Evolutionary conservation across 768 basidiomycete genomes (phyloP), one percentile per base, ranked within the genome.

Genomic region (Boletus rubropictus): DNA sequence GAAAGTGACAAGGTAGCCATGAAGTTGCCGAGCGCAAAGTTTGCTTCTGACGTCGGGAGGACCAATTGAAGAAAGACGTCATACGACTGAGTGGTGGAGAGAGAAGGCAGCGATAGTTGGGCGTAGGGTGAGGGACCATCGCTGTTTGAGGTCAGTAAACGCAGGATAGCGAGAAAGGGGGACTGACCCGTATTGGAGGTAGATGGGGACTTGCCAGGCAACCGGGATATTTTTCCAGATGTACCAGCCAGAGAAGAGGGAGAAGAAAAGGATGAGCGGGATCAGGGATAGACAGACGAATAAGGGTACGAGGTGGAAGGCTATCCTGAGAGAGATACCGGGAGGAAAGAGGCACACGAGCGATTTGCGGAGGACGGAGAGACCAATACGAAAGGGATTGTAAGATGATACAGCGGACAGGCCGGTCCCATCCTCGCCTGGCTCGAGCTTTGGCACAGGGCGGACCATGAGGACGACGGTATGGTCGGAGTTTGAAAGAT

Each of bases 131-230:
- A 61, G 21, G 64, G 53, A 3, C 81, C 80, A 51, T 89, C 84
- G 9, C 89, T 90, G 44, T 7, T 21, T 17, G 40, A 17, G 36
- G 51, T 46, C 38, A 57, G 44, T 35, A 49, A 17, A 27, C 4
- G 35, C 5, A 27, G 29, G 31, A 29, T 25, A 40, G 18, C 20
- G 4, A 11, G 20, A 24, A 22, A 32, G 48, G 44, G 35, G 49
- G 22, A 61, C 80, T 32, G 63, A 89, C 89, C 89, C 89, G 54
- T 90, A 92, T 70, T 89, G 86, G 17, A 92, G 71, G 61, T 81
- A 79, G 18, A 89, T 50, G 12, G 81, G 76, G 10, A 75, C 65
- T 49, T 82, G 73, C 89, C 89, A 92, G 27, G 79, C 74, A 5
- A 79, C 75, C 11, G 87, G 83, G 5, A 81, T 72, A 53, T 70